Conservation (phyloP, 805 yeast species). For the Ogataea glucozyma region DNA sequence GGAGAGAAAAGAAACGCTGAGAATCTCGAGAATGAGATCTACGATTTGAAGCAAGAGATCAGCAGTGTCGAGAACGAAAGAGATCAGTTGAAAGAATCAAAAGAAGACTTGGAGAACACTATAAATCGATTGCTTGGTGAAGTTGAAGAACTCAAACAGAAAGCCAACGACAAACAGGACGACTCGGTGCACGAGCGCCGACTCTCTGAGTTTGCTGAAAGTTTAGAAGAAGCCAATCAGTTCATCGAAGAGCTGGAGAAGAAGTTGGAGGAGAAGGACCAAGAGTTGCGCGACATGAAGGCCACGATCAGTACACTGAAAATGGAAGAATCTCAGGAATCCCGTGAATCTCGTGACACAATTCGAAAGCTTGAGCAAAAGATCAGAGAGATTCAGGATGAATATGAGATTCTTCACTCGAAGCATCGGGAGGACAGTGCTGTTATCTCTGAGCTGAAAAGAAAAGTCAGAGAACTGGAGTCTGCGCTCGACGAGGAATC, state of each 20-base stretch:
- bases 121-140: constrained; percentile 9
- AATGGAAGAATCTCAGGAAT: constrained; percentile 24
- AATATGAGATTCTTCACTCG: constrained; percentile 10
- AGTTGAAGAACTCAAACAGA: constrained; percentile 8
- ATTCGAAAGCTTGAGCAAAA: constrained; percentile 1
- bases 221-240: constrained; percentile 17
- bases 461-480: constrained; percentile 10
- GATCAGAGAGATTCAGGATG: constrained; percentile 3
- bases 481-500: constrained; percentile 1
- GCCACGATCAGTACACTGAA: constrained; percentile 28
- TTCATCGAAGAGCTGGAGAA: constrained; percentile 28
- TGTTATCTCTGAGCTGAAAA: constrained; percentile 9
- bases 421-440: constrained; percentile 10
- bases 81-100: constrained; percentile 17
- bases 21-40: constrained; percentile 12
- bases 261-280: constrained; percentile 24
- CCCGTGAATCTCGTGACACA: background rate
- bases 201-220: constrained; percentile 16
- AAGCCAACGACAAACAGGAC: constrained; percentile 9
- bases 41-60: constrained; percentile 18
- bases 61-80: constrained; percentile 12
- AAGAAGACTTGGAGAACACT: constrained; percentile 12
- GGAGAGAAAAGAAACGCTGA: constrained; percentile 12
- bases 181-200: constrained; percentile 10
- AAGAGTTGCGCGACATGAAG: constrained; percentile 15